Percentiles rank a stretch among this genome's conserved stretches.
These are phyloP conservation scores for Phytophthora litchii DNA, from an alignment of 352 stramenopile genomes.

Conservation along the genomic window DNA sequence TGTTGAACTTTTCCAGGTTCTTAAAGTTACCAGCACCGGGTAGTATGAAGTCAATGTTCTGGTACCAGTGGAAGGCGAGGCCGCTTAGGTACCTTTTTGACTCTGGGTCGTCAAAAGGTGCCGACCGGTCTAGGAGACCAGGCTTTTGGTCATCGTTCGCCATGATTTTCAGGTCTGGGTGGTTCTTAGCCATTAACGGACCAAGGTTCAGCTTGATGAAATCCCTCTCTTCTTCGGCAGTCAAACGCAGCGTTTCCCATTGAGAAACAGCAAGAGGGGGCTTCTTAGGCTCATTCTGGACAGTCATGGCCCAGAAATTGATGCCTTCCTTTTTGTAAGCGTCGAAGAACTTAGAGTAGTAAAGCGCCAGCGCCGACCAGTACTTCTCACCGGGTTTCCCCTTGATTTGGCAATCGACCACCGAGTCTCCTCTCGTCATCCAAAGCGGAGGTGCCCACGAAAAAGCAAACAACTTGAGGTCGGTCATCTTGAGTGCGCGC, in stretches of 20 bases:
- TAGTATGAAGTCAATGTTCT: conserved; percentile 51
- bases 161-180: conserved; percentile 83
- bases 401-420: conserved; percentile 52
- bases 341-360: conserved; percentile 19
- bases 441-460: conserved; percentile 83
- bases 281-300: conserved; percentile 83
- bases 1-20: conserved; percentile 41
- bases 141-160: conserved; percentile 84
- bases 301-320: conserved; percentile 76
- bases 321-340: conserved; percentile 53
- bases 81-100: conserved; percentile 70
- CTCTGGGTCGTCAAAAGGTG: conserved; percentile 46
- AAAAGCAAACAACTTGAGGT: conserved; percentile 74
- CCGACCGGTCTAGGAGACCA: conserved; percentile 38
- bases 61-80: conserved; percentile 89
- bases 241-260: conserved; percentile 65
- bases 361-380: conserved; percentile 55
- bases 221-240: conserved; percentile 44
- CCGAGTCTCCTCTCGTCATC: conserved; percentile 77
- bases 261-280: conserved; percentile 33
- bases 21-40: conserved; percentile 45
- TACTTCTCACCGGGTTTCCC: conserved; percentile 59
- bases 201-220: conserved; percentile 84
- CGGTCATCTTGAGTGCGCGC: conserved; percentile 58
- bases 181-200: conserved; percentile 58